A percentile compares a stretch with the other conserved stretches of the same genome.
These are phyloP conservation scores for Schoenoplectus triqueter DNA, from an alignment of 202 grass and related monocot genomes.

Conservation along the genomic window DNA sequence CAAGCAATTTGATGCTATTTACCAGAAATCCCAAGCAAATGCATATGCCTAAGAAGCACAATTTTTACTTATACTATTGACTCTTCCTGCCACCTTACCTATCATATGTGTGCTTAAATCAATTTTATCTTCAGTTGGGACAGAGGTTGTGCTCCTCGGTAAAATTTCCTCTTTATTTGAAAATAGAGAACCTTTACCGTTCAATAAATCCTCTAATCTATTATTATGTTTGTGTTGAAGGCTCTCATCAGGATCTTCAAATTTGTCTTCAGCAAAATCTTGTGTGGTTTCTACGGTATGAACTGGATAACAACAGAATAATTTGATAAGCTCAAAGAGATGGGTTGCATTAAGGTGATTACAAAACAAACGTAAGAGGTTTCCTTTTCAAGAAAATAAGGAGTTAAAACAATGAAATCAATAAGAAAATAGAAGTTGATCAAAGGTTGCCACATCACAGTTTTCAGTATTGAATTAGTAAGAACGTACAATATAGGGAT, in stretches of 20 bases:
- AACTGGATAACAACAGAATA: slow-evolving; percentile 6
- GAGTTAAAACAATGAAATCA: neutral
- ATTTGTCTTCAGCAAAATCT: slow-evolving; percentile 3
- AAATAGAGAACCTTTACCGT: slow-evolving; percentile 17
- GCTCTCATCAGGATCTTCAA: slow-evolving; percentile 15
- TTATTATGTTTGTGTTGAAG: slow-evolving; percentile 4
- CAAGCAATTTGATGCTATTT: neutral
- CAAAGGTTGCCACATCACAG: slow-evolving; percentile 20
- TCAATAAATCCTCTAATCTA: slow-evolving; percentile 35
- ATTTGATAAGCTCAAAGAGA: slow-evolving; percentile 19
- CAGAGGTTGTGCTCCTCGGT: neutral
- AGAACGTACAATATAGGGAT: neutral
- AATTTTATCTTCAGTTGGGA: slow-evolving; percentile 14
- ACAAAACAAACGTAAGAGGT: neutral
- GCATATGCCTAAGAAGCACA: neutral
- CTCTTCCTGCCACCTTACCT: neutral
- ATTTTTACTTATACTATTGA: neutral
- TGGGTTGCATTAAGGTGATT: neutral
- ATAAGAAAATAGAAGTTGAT: neutral
- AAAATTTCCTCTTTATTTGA: slow-evolving; percentile 33
- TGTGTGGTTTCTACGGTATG: slow-evolving; percentile 14
- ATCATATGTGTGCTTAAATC: slow-evolving; percentile 12
- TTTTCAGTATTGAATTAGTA: neutral
- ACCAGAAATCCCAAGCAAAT: neutral
- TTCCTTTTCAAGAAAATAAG: neutral